Evolutionary conservation across 2,329 filamentous ascomycete genomes (phyloP), one percentile per base, ranked within the genome.

Genomic region (Diplodia sapinea): DNA sequence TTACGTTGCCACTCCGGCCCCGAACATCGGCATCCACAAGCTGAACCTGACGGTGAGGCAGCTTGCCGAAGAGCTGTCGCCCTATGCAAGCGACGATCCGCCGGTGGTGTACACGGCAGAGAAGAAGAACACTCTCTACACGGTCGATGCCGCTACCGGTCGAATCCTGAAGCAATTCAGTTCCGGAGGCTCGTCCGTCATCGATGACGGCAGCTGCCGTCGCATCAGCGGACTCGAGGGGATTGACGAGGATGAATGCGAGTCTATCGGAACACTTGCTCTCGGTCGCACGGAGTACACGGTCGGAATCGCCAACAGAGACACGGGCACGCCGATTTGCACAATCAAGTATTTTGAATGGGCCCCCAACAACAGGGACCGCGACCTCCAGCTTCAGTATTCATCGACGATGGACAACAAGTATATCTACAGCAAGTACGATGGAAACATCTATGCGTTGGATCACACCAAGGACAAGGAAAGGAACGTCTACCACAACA

Each of bases 291-390:
- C 92, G 49, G 93, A 97, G 77, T 99, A 99, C 79, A 94, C 88
- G 6, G 90, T 99, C 69, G 88, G 86, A 67, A 96, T 99, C 54
- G 90, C 93, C 71, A 89, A 92, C 69, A 87, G 85, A 54, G 87
- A 91, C 72, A 89, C 88, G 3, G 89, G 90, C 1, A 87, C 90
- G 68, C 87, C 88, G 8, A 90, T 99, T 70, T 96, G 93, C 74
- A 97, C 92, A 0, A 87, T 99, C 72, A 94, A 89, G 71, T 99
- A 96, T 76, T 91, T 93, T 12, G 95, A 99, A 78, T 99, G 95
- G 95, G 89, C 89, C 0, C 92, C 94, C 15, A 99, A 99, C 78
- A 96, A 91, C 68, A 91, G 89, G 69, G 94, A 99, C 78, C 87
- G 87, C 70, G 95, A 99, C 76, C 87, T 99, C 7, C 89, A 93